These are phyloP conservation scores for Boletellus sp. DNA, from an alignment of 1,284 basidiomycete species.

Conservation along the genomic window DNA sequence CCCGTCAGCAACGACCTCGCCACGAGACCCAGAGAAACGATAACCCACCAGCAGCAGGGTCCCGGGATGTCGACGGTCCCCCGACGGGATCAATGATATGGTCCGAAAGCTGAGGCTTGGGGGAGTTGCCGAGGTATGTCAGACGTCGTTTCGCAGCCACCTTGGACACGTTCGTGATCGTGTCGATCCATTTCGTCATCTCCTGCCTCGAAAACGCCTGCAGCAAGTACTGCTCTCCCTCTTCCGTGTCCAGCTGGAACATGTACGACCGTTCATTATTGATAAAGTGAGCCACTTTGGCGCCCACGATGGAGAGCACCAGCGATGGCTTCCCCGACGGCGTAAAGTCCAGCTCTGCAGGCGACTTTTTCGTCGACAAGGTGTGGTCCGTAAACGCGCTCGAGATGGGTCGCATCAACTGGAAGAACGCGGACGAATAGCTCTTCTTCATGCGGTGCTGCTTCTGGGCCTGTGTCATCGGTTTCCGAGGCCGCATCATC, in stretches of 20 bases:
- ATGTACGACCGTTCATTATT: slow-evolving; percentile 78
- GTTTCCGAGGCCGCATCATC: slow-evolving; percentile 59
- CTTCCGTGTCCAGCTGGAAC: slow-evolving; percentile 79
- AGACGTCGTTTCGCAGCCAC: slow-evolving; percentile 72
- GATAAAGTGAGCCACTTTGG: slow-evolving; percentile 62
- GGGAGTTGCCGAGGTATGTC: slow-evolving; percentile 72
- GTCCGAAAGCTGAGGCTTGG: slow-evolving; percentile 66
- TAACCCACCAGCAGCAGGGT: slow-evolving; percentile 62
- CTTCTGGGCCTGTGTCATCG: slow-evolving; percentile 47
- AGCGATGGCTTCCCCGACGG: slow-evolving; percentile 68
- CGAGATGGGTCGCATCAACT: slow-evolving; percentile 82
- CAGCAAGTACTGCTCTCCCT: slow-evolving; percentile 77
- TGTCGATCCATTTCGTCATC: slow-evolving; percentile 72
- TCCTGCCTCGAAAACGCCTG: slow-evolving; percentile 68
- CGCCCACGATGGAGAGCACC: slow-evolving; percentile 69
- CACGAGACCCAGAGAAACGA: background rate
- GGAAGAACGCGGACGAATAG: slow-evolving; percentile 74
- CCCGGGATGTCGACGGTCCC: slow-evolving; percentile 37
- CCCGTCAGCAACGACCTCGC: slow-evolving; percentile 9
- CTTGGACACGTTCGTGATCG: slow-evolving; percentile 65
- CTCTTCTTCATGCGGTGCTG: slow-evolving; percentile 81
- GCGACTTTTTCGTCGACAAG: slow-evolving; percentile 50
- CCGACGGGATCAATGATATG: slow-evolving; percentile 55
- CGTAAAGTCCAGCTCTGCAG: slow-evolving; percentile 70
- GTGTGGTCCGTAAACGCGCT: slow-evolving; percentile 72